Base-by-base conservation (phyloP, 2,329 filamentous ascomycete genomes). In the Malbranchea zuffiana region DNA sequence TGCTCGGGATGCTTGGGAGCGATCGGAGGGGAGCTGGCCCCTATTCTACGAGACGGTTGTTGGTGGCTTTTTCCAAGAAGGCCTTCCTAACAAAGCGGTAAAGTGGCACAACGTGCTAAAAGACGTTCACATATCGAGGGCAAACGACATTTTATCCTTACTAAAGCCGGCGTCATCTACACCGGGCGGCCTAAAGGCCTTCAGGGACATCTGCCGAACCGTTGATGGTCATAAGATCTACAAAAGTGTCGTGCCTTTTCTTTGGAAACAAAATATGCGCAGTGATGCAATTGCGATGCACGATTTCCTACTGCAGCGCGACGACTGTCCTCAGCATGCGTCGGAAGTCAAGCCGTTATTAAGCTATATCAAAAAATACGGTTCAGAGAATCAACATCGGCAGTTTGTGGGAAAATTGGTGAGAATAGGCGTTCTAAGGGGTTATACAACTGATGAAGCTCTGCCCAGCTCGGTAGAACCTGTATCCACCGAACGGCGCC, bases 221-320 rank as follows among this genome's bases (percentile, higher is more conserved):
- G 51, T 54, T 7, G 43, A 52, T 4, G 51, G 57, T 28, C 57
- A 60, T 32, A 56, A 57, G 28, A 55, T 67, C 6, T 72, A 72
- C 44, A 50, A 50, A 2, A 53, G 51, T 16, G 48, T 65, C n/a
- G 56, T 72, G 17, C 52, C 60, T 11, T 43, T 45, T 12, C 48
- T 72, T 2, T 59, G 63, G 46, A 45, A 52, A 5, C 49, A 52
- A 23, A 55, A 59, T 16, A 46, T 58, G 25, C 52, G 57, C 33
- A 46, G 58, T 13, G 49, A 60, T 37, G 65, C 66, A 19, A 47
- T 66, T 6, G 50, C 52, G 12, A 68, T 70, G 64, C 69, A 72
- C 45, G 47, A 53, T 18, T 62, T 65, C 34, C 48, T 72, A 6
- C 37, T 65, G 13, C 42, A 51, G 16, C 50, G 54, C 27, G 47